Evolutionary conservation across 164 flowering plant genomes (phyloP).

Genomic region (Euptelea pleiosperma): DNA sequence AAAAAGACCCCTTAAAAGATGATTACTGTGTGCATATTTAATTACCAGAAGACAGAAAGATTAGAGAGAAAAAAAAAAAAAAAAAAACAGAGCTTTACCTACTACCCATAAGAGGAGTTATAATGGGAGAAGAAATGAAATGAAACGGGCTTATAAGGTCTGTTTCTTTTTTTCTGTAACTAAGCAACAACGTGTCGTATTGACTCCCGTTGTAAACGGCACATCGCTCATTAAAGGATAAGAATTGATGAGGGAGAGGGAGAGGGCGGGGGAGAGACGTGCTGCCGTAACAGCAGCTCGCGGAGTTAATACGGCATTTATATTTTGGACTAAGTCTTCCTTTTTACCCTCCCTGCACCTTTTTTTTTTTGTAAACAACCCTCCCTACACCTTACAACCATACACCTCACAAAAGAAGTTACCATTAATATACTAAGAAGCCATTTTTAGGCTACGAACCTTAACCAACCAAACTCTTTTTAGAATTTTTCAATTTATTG

Average conservation of each 20-base stretch:
- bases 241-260: neutral
- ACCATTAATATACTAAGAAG: neutral
- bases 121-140: neutral
- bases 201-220: slow-evolving; percentile 27
- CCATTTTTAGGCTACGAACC: neutral
- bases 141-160: too few relatives aligned
- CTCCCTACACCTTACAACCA: too few relatives aligned
- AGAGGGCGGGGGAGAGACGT: slow-evolving; percentile 10
- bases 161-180: too few relatives aligned
- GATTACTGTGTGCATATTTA: too few relatives aligned
- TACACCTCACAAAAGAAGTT: too few relatives aligned
- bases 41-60: too few relatives aligned
- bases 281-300: slow-evolving; percentile 23
- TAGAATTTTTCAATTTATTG: neutral
- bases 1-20: too few relatives aligned
- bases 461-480: neutral
- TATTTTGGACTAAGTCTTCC: neutral
- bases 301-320: slow-evolving; percentile 11
- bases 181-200: slow-evolving; percentile 19
- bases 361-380: neutral
- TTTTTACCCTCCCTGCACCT: neutral
- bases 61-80: too few relatives aligned
- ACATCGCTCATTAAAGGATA: slow-evolving; percentile 4
- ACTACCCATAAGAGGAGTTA: neutral
- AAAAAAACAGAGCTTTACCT: neutral